Conservation (phyloP, 352 stramenopile genomes). For the Poterioochromonas sp. region DNA sequence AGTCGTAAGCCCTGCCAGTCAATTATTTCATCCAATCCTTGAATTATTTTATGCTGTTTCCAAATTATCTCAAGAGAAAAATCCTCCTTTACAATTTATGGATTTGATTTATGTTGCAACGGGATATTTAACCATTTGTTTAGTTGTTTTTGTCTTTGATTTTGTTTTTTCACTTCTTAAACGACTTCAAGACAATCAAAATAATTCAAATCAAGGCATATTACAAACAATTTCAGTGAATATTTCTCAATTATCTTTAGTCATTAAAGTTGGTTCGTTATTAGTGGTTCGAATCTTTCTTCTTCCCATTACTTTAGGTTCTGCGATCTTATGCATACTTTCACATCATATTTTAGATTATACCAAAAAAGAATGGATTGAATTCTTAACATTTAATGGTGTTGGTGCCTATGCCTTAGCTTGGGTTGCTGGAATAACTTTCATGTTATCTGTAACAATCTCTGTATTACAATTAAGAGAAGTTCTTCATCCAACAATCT, state of each 20-base stretch:
- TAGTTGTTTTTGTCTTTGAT: not conserved
- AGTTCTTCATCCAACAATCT: constrained; percentile 78
- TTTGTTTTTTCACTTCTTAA: not conserved
- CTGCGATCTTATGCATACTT: not conserved
- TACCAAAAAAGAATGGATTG: not conserved
- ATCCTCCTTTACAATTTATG: not conserved
- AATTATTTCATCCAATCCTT: not conserved
- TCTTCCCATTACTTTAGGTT: not conserved
- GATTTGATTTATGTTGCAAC: not conserved
- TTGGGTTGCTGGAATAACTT: constrained; percentile 82
- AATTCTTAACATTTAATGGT: not conserved
- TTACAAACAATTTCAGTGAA: not conserved
- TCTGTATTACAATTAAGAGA: constrained; percentile 67
- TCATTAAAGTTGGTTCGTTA: not conserved
- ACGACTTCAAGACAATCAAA: not conserved
- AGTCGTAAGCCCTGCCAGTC: not conserved
- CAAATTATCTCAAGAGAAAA: not conserved
- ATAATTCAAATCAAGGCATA: no score
- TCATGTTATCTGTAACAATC: constrained; percentile 87
- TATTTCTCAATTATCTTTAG: not conserved
- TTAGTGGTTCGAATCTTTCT: constrained; percentile 6
- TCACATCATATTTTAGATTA: not conserved
- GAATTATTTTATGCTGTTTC: not conserved
- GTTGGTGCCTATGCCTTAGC: constrained; percentile 39
- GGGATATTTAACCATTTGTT: not conserved